phyloP scores from a whole-genome alignment of 2,329 filamentous ascomycete species.

The Clonostachys chloroleuca region DNA sequence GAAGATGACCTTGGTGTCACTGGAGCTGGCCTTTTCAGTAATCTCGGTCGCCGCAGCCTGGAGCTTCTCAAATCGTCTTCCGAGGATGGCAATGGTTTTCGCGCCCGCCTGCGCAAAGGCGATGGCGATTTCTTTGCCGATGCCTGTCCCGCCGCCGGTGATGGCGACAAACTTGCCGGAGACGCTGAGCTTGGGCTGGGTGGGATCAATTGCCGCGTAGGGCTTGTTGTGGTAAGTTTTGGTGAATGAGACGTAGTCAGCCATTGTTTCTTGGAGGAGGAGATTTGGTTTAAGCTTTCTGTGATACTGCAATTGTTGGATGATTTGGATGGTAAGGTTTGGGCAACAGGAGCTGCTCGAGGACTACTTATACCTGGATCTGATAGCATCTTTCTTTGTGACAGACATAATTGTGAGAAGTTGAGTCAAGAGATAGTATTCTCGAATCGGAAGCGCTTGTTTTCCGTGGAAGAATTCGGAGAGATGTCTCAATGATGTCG shows the following conservation, averaged over 20 bases:
- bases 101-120: constrained; percentile 41
- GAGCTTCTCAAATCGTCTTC: constrained; percentile 21
- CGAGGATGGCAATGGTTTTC: constrained; percentile 27
- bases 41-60: constrained; percentile 13
- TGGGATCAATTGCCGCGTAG: constrained; percentile 21
- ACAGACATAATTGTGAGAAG: too few relatives aligned
- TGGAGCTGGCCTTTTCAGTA: constrained; percentile 37
- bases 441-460: too few relatives aligned
- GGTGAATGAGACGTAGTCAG: constrained; percentile 7
- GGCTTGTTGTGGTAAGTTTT: constrained; percentile 9
- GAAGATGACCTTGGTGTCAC: constrained; percentile 29
- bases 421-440: too few relatives aligned
- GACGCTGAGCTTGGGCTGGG: constrained; percentile 20
- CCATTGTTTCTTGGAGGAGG: not conserved
- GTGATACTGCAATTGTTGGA: not conserved
- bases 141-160: constrained; percentile 58
- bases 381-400: too few relatives aligned
- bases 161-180: constrained; percentile 49
- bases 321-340: not conserved
- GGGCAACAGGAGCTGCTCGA: too few relatives aligned
- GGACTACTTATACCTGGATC: too few relatives aligned
- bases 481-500: too few relatives aligned
- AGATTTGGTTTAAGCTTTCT: not conserved
- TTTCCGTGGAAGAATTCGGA: too few relatives aligned
- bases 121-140: constrained; percentile 58